Conservation (phyloP, 441 rosid genomes). For the Flueggea neowawraea region DNA sequence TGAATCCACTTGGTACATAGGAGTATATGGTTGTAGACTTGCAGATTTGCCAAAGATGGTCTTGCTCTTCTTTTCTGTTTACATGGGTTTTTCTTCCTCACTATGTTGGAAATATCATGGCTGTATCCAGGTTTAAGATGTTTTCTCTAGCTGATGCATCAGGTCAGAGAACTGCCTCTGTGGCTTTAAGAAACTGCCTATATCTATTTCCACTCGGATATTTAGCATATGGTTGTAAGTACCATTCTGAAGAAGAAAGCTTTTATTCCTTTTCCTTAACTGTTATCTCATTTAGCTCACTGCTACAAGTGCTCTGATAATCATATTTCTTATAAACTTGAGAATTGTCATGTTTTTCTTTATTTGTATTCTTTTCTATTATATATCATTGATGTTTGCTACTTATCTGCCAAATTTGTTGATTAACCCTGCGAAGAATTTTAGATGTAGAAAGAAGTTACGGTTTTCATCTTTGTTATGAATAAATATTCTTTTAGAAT, state of each 20-base stretch:
- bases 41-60: neutral
- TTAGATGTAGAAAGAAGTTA: neutral
- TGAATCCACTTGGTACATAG: neutral
- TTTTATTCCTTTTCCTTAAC: no score
- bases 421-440: neutral
- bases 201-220: slow-evolving; percentile 86
- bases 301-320: no score
- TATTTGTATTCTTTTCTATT: no score
- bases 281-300: no score
- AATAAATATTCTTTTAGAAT: neutral
- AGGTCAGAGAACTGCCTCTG: slow-evolving; percentile 73
- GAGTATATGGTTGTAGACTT: neutral
- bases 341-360: no score
- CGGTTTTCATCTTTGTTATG: neutral
- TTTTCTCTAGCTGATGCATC: slow-evolving; percentile 84
- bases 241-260: no score
- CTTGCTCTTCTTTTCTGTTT: neutral
- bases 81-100: neutral
- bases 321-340: no score
- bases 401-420: neutral
- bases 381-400: no score
- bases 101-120: neutral
- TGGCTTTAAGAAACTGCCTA: slow-evolving; percentile 84
- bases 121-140: slow-evolving; percentile 72
- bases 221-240: slow-evolving; percentile 89